Evolutionary conservation across 805 yeast species (phyloP).

Genomic region (Yarrowia deformans): DNA sequence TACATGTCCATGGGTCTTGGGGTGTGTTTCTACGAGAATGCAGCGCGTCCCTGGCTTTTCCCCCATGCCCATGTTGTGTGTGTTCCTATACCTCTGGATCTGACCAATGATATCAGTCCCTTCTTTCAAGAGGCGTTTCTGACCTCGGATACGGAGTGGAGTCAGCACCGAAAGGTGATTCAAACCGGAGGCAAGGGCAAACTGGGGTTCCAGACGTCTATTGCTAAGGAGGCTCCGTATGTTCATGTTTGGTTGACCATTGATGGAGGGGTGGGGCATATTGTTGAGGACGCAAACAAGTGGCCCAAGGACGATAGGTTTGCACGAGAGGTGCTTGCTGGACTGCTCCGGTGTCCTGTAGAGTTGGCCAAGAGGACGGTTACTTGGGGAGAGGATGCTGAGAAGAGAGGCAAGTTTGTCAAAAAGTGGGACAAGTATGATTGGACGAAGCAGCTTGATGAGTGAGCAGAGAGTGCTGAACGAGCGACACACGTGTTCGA

Average conservation of each 20-base stretch:
- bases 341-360: constrained; percentile 54
- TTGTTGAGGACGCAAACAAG: constrained; percentile 53
- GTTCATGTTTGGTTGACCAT: constrained; percentile 60
- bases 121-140: constrained; percentile 56
- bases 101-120: constrained; percentile 51
- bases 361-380: constrained; percentile 51
- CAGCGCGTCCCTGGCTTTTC: constrained; percentile 47
- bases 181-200: constrained; percentile 51
- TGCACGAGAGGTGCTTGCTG: constrained; percentile 58
- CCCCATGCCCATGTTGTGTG: constrained; percentile 56
- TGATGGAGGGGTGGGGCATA: constrained; percentile 61
- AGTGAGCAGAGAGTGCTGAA: not conserved
- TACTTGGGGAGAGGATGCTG: constrained; percentile 46
- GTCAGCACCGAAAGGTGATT: constrained; percentile 53
- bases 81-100: constrained; percentile 54
- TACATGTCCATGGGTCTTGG: constrained; percentile 52
- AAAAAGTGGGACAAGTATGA: constrained; percentile 52
- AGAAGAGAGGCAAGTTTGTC: constrained; percentile 50
- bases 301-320: constrained; percentile 61
- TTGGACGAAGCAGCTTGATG: constrained; percentile 45
- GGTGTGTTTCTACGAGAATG: constrained; percentile 58
- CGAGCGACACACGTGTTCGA: not conserved
- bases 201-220: constrained; percentile 47
- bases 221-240: constrained; percentile 59
- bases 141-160: constrained; percentile 53